phyloP scores from a whole-genome alignment of 106 monocot species.

The Dendrobium chrysotoxum region DNA sequence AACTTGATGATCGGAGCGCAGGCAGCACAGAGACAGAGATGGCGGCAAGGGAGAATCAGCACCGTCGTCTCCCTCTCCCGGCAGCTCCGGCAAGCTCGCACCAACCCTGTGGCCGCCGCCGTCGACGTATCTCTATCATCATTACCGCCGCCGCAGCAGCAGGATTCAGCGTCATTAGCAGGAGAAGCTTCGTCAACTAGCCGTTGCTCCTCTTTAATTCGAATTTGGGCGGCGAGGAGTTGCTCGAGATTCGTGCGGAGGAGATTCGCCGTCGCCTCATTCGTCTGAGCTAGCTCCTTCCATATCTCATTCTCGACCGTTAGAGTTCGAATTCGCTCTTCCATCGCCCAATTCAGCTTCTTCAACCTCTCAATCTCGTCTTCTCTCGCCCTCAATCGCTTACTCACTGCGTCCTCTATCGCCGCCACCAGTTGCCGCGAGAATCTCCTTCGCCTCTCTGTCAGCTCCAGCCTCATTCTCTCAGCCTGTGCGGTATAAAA shows the following conservation, averaged over 20 bases:
- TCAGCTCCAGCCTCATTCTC: conserved; percentile 33
- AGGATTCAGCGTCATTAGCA: conserved; percentile 41
- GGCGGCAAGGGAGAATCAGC: conserved; percentile 60
- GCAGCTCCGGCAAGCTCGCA: conserved; percentile 18
- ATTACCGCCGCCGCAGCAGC: conserved; percentile 30
- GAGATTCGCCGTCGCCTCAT: conserved; percentile 37
- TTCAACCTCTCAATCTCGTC: conserved; percentile 45
- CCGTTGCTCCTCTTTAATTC: neutral
- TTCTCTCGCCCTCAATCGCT: conserved; percentile 41
- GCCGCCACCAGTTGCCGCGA: conserved; percentile 18
- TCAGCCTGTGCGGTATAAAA: conserved; percentile 6
- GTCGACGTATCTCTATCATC: neutral
- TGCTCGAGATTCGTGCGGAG: conserved; percentile 57
- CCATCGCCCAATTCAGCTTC: conserved; percentile 40
- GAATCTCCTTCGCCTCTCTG: conserved; percentile 18
- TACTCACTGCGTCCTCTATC: conserved; percentile 17
- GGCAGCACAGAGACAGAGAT: conserved; percentile 45
- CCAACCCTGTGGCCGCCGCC: too few relatives aligned
- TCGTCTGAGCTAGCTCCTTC: conserved; percentile 49
- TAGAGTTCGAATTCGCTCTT: conserved; percentile 34
- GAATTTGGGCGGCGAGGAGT: conserved; percentile 20
- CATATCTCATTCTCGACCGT: conserved; percentile 48
- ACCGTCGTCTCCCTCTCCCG: conserved; percentile 29
- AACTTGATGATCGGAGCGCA: conserved; percentile 25
- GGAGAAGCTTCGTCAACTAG: neutral